phyloP scores from a whole-genome alignment of 108 stramenopile species.

The Skeletonema potamos region DNA sequence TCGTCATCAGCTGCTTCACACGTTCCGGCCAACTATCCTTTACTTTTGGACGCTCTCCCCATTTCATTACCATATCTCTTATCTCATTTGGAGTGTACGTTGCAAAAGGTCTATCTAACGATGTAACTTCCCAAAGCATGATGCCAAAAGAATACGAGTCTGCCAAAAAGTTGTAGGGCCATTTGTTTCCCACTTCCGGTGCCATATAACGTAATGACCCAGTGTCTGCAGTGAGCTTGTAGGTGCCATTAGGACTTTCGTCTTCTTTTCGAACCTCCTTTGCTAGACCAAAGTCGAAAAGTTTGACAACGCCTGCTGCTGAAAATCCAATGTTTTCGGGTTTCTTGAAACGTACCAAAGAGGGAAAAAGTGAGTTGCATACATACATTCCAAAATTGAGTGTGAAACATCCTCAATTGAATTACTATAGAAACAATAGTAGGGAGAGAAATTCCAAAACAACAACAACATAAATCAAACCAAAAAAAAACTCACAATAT shows the following conservation, averaged over 20 bases:
- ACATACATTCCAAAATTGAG: not conserved
- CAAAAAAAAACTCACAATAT: constrained; percentile 32
- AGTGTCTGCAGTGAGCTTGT: constrained; percentile 77
- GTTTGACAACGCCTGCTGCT: constrained; percentile 47
- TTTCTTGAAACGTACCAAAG: constrained; percentile 20
- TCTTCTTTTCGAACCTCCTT: constrained; percentile 16
- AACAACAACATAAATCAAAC: not conserved
- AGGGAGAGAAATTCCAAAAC: no score
- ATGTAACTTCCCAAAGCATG: constrained; percentile 60
- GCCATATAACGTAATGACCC: constrained; percentile 74
- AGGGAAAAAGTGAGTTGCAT: not conserved
- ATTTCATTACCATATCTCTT: constrained; percentile 29
- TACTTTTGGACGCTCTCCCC: constrained; percentile 40
- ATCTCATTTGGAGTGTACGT: constrained; percentile 39
- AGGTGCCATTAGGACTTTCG: constrained; percentile 46
- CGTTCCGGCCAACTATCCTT: constrained; percentile 41
- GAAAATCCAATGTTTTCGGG: constrained; percentile 73
- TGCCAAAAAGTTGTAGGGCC: constrained; percentile 73
- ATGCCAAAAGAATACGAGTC: constrained; percentile 80
- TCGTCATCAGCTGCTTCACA: constrained; percentile 24
- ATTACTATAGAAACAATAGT: not conserved
- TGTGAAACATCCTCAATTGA: not conserved
- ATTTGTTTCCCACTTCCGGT: constrained; percentile 45
- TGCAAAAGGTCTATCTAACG: constrained; percentile 62
- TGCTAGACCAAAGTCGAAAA: constrained; percentile 84